Base-by-base conservation (phyloP, 1,139 yeast species). In the Blastobotrys ciferrii region DNA sequence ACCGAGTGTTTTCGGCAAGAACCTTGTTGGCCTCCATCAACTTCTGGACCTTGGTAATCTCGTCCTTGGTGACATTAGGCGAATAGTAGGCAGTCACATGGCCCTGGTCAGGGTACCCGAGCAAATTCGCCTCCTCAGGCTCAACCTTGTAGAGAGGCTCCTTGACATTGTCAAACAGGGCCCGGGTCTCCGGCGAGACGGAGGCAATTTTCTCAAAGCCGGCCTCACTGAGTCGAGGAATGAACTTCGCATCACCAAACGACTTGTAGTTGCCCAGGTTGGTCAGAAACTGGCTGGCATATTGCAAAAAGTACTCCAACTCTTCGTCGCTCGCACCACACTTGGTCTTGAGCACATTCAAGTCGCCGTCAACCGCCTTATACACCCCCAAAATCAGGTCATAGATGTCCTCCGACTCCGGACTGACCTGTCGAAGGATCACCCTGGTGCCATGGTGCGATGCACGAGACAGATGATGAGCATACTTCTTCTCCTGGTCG, bases 231-330 rank as follows among this genome's bases (percentile, higher is more conserved):
- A 87, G 61, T 42, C 79, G 71, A 33, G 96, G 96, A 56, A 88
- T 74, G 63, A 87, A 87, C 68, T 88, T 88, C 56, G 79, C 80
- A 68, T 88, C 96, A 54, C 96, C 96, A 68, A 88, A 88, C 0
- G 94, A 84, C 69, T 87, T 87, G 74, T 80, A 88, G 66, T 88
- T 88, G 54, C 96, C 96, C 63, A 84, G 74, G 66, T 88, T 88
- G 45, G 84, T 74, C 60, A 88, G 72, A 62, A 88, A 84, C 67
- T 87, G 95, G 28, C 91, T 78, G 6, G 88, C 81, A 60, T 87
- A 88, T 63, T 87, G 94, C 64, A 87, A 70, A 64, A 84, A 86
- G 15, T 67, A 65, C 25, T 68, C 63, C n/a, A 73, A 71, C 11
- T 66, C 65, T 2, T 66, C 67, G 9, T 65, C 65, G n/a, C 70